Evolutionary conservation across 163 green algal genomes (phyloP), one percentile per base, ranked within the genome.

Genomic region (Scenedesmus sp.): DNA sequence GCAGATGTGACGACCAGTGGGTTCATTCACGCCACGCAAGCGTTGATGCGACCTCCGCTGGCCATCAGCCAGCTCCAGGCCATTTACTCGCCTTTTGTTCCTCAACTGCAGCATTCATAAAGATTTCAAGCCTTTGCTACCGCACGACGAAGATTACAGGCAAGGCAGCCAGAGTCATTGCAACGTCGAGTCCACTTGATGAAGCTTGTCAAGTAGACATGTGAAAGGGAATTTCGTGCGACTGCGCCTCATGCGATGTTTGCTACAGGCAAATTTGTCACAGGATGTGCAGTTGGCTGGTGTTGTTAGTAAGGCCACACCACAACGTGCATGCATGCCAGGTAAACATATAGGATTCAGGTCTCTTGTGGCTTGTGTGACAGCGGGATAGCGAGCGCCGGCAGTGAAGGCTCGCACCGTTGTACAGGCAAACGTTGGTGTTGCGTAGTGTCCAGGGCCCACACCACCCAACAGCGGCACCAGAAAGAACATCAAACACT

Each of bases 11-110:
- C 12, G 30, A 86, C 44, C 30, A 40, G 59, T 43, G 46, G 79
- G 79, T 85, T 85, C 79, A 70, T 86, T 49, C 42, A 73, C 12
- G 81, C 59, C 33, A 85, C 79, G 30, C 65, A 26, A 76, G 65
- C 65, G 65, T 76, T 40, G 65, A 40, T 40, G 16, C 30, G 65
- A 76, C 37, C 65, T 18, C 65, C 30, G 40, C 65, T 76, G 65
- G 65, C 65, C 65, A 76, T 76, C 65, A 76, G 9, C 65, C 65
- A 76, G 65, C 6, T 76, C 65, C 65, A 76, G 30, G 65, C 65
- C 65, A 76, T 76, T 40, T 30, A 9, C 30, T 18, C 9, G 65
- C 65, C 30, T 37, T 76, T 40, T 18, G 30, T 40, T 37, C 30
- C 65, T 33, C 9, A n/a, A 70, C 56, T 18, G 65, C 65, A 76